These are phyloP conservation scores for Aspergillus sp. DNA, from an alignment of 2,329 filamentous ascomycete genomes.

Conservation along the genomic window DNA sequence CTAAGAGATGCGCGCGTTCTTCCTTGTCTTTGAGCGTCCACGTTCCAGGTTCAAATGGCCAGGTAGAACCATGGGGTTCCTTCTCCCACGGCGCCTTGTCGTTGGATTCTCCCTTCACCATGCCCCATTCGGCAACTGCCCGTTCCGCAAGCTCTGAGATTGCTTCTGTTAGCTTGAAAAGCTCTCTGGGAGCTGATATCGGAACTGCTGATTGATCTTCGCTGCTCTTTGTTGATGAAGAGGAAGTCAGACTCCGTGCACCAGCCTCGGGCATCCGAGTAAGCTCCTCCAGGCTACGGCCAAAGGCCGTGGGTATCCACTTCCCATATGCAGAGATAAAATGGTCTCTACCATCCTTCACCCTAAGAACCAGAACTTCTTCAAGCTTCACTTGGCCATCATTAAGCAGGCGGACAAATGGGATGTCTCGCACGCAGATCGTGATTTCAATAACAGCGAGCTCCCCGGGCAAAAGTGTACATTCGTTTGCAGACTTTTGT, in stretches of 20 bases:
- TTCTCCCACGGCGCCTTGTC: slow-evolving; percentile 52
- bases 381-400: slow-evolving; percentile 66
- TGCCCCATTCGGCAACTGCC: slow-evolving; percentile 62
- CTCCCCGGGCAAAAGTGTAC: slow-evolving; percentile 81
- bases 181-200: slow-evolving; percentile 81
- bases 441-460: slow-evolving; percentile 70
- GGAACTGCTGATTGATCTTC: slow-evolving; percentile 43
- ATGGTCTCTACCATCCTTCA: slow-evolving; percentile 81
- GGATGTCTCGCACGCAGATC: slow-evolving; percentile 63
- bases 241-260: slow-evolving; percentile 64
- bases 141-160: slow-evolving; percentile 63
- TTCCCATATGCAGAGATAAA: slow-evolving; percentile 78
- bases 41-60: slow-evolving; percentile 59
- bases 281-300: slow-evolving; percentile 82
- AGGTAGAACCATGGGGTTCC: slow-evolving; percentile 47
- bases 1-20: slow-evolving; percentile 46
- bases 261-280: slow-evolving; percentile 77
- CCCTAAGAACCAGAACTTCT: slow-evolving; percentile 82
- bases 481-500: slow-evolving; percentile 42
- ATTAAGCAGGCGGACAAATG: slow-evolving; percentile 70
- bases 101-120: slow-evolving; percentile 48
- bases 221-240: slow-evolving; percentile 31
- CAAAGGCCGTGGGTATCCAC: slow-evolving; percentile 82
- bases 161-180: slow-evolving; percentile 84
- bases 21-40: slow-evolving; percentile 46